Conservation (phyloP, 768 basidiomycete genomes). For the Podaxis sp. region DNA sequence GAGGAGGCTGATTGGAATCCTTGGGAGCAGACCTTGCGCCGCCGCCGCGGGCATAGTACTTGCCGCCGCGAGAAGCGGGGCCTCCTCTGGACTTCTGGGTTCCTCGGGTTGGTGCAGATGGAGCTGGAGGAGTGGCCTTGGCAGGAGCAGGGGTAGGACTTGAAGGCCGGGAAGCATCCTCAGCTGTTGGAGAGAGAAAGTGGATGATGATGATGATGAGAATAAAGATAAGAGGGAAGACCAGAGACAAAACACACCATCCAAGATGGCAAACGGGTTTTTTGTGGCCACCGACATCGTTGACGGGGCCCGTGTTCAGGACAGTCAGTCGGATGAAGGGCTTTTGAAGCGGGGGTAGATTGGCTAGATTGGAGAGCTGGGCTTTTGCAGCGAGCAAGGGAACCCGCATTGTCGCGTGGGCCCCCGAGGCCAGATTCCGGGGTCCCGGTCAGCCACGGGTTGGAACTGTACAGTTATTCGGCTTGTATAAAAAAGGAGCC, state of each 20-base stretch:
- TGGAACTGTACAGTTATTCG: slow-evolving; percentile 49
- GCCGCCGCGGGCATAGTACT: slow-evolving; percentile 65
- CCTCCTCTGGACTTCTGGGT: slow-evolving; percentile 52
- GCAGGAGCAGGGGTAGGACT: slow-evolving; percentile 32
- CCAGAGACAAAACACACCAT: slow-evolving; percentile 49
- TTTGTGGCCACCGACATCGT: slow-evolving; percentile 89
- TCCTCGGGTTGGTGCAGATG: slow-evolving; percentile 36
- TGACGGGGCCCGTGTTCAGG: slow-evolving; percentile 57
- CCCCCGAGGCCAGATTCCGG: slow-evolving; percentile 29
- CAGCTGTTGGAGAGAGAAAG: slow-evolving; percentile 32
- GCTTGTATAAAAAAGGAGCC: slow-evolving; percentile 16
- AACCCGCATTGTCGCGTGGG: slow-evolving; percentile 8
- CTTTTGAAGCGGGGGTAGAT: slow-evolving; percentile 13
- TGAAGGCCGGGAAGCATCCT: slow-evolving; percentile 45
- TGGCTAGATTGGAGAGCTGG: slow-evolving; percentile 4
- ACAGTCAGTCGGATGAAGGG: slow-evolving; percentile 16
- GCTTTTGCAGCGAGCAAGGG: not conserved
- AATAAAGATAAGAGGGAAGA: slow-evolving; percentile 19
- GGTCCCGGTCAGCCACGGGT: slow-evolving; percentile 46
- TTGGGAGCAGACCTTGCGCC: slow-evolving; percentile 32
- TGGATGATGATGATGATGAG: slow-evolving; percentile 19
- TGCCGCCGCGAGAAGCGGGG: slow-evolving; percentile 63
- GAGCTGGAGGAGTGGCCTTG: slow-evolving; percentile 19
- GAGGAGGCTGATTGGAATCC: slow-evolving; percentile 28
- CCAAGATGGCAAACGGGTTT: slow-evolving; percentile 84